A percentile compares a stretch with the other conserved stretches of the same genome.
Conservation (phyloP, 2,329 filamentous ascomycete genomes). For the Huntiella omanensis region DNA sequence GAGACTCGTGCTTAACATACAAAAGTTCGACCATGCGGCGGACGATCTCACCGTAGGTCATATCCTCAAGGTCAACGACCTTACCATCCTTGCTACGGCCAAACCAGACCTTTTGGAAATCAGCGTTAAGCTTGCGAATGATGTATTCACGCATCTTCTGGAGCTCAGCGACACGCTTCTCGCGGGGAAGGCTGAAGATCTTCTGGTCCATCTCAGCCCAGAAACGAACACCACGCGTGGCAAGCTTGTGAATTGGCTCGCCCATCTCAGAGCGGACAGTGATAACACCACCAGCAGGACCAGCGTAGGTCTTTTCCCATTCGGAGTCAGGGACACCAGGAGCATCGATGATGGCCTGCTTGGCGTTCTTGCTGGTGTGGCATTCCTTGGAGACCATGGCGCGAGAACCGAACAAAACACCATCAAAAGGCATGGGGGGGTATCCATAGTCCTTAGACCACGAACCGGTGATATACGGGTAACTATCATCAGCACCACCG, state of each 20-base stretch:
- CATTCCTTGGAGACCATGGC: conserved; percentile 93
- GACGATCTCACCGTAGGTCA: conserved; percentile 83
- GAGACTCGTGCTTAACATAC: conserved; percentile 74
- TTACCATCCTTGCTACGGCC: conserved; percentile 65
- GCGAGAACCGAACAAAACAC: conserved; percentile 74
- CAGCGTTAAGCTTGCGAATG: conserved; percentile 87
- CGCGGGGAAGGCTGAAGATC: conserved; percentile 91
- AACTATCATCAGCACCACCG: conserved; percentile 74
- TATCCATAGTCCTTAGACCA: conserved; percentile 82
- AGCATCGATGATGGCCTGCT: conserved; percentile 77
- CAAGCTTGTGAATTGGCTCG: conserved; percentile 96
- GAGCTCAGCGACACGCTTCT: conserved; percentile 72
- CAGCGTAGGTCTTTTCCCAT: conserved; percentile 91
- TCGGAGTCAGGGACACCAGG: conserved; percentile 62
- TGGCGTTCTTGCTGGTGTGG: conserved; percentile 69
- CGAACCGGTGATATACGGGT: conserved; percentile 73
- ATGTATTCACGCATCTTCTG: conserved; percentile 81
- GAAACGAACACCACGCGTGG: conserved; percentile 85
- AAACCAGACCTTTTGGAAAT: conserved; percentile 97
- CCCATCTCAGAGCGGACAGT: conserved; percentile 98
- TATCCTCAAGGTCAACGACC: conserved; percentile 77
- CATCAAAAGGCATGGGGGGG: conserved; percentile 86
- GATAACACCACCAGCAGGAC: conserved; percentile 77
- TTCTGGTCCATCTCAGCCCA: conserved; percentile 99
- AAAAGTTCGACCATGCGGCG: conserved; percentile 76